A percentile compares a stretch with the other conserved stretches of the same genome.
These are phyloP conservation scores for Moniliella sp. DNA, from an alignment of 1,284 basidiomycete genomes.

Conservation along the genomic window DNA sequence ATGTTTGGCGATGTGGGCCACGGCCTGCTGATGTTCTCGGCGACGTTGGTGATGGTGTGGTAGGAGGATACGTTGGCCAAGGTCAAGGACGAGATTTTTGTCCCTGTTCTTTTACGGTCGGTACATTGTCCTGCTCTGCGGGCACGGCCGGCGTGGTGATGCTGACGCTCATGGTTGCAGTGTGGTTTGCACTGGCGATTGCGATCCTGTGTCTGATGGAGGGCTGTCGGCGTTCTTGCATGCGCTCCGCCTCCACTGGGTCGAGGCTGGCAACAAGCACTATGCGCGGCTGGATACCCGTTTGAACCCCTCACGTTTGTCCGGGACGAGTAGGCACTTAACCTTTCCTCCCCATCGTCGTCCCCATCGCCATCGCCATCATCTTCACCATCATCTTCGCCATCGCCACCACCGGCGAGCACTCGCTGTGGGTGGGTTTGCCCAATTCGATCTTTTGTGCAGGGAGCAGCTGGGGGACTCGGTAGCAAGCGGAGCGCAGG, in stretches of 20 bases:
- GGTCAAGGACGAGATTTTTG: conserved; percentile 58
- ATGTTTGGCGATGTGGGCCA: conserved; percentile 99
- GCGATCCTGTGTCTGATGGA: conserved; percentile 56
- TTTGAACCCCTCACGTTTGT: conserved; percentile 25
- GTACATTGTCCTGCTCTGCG: conserved; percentile 86
- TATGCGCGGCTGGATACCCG: conserved; percentile 63
- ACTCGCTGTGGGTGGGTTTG: too few relatives aligned
- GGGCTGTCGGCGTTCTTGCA: conserved; percentile 59
- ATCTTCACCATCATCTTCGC: too few relatives aligned
- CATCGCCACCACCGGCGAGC: too few relatives aligned
- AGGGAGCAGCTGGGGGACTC: too few relatives aligned
- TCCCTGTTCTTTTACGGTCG: conserved; percentile 86
- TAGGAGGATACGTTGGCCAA: conserved; percentile 61
- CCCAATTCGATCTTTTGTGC: too few relatives aligned
- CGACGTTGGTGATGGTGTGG: conserved; percentile 63
- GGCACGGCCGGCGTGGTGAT: conserved; percentile 39
- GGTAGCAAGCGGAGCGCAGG: too few relatives aligned
- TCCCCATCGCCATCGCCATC: too few relatives aligned
- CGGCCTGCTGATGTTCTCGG: conserved; percentile 58
- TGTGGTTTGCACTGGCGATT: conserved; percentile 68
- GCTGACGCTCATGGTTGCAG: conserved; percentile 46
- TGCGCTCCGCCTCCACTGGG: conserved; percentile 88
- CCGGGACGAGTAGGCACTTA: too few relatives aligned
- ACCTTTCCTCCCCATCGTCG: too few relatives aligned
- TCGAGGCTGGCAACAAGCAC: conserved; percentile 66